phyloP scores from a whole-genome alignment of 139 green algal genomes.

The Chlorella vulgaris region DNA sequence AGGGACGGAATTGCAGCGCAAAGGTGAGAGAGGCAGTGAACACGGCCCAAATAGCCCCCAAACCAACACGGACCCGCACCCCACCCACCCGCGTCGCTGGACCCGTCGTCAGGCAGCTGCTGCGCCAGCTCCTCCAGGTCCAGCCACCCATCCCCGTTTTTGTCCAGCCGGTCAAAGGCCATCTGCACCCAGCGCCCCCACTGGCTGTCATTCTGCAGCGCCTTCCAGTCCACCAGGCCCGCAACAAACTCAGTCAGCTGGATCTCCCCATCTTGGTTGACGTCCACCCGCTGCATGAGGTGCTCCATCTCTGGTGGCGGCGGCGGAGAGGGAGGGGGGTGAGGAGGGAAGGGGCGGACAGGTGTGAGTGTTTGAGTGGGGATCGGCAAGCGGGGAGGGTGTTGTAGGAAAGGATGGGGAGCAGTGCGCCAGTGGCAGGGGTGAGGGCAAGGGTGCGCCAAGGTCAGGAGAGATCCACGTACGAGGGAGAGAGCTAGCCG shows the following conservation, averaged over 20 bases:
- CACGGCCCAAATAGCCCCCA: too few species aligned
- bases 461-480: too few species aligned
- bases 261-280: slow-evolving; percentile 73
- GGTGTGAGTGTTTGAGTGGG: background rate
- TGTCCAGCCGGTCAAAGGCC: slow-evolving; percentile 81
- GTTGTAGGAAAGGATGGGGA: too few species aligned
- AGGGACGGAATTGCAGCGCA: too few species aligned
- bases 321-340: background rate
- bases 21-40: background rate
- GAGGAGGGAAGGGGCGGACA: background rate
- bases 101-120: slow-evolving; percentile 54
- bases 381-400: background rate
- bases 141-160: slow-evolving; percentile 84
- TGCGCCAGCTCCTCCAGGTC: slow-evolving; percentile 78
- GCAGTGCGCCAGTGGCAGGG: background rate
- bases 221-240: slow-evolving; percentile 83
- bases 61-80: background rate
- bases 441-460: background rate
- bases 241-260: slow-evolving; percentile 84
- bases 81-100: background rate
- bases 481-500: too few species aligned
- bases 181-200: slow-evolving; percentile 57
- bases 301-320: slow-evolving; percentile 67
- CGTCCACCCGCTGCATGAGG: slow-evolving; percentile 70
- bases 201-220: slow-evolving; percentile 52